Conservation (phyloP, 1,284 basidiomycete genomes). For the Ganoderma meredithae region DNA sequence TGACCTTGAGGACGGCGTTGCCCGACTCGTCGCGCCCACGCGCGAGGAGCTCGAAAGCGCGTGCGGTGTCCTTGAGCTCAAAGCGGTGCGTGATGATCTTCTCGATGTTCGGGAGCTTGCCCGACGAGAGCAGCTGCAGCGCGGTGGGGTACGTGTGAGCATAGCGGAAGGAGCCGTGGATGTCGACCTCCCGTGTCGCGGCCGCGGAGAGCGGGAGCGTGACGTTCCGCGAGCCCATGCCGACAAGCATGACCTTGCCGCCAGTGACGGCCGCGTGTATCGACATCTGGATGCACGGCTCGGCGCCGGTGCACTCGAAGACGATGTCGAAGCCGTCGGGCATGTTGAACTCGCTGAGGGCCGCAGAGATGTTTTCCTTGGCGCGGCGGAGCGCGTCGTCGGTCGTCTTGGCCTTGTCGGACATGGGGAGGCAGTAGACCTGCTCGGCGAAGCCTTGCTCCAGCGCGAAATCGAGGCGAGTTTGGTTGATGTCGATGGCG, state of each 20-base stretch:
- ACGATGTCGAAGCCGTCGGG: constrained; percentile 90
- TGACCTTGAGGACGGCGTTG: constrained; percentile 86
- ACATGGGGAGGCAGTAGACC: constrained; percentile 69
- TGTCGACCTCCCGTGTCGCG: constrained; percentile 90
- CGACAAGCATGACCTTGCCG: constrained; percentile 91
- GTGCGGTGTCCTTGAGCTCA: constrained; percentile 66
- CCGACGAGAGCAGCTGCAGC: constrained; percentile 74
- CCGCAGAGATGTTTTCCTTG: constrained; percentile 62
- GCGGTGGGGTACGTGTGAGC: constrained; percentile 91
- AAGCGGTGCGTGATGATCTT: constrained; percentile 87
- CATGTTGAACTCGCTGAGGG: constrained; percentile 65
- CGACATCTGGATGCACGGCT: constrained; percentile 88
- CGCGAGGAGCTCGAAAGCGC: constrained; percentile 83
- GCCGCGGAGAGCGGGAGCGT: constrained; percentile 86
- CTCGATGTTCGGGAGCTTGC: constrained; percentile 68
- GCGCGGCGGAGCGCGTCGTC: constrained; percentile 75
- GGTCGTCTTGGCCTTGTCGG: constrained; percentile 55
- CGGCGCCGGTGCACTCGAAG: constrained; percentile 95
- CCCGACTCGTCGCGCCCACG: constrained; percentile 81
- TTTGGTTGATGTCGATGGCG: constrained; percentile 86
- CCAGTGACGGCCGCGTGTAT: constrained; percentile 85
- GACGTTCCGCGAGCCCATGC: constrained; percentile 91
- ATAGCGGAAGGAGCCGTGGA: constrained; percentile 91
- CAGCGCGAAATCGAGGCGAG: constrained; percentile 81
- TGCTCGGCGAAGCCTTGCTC: constrained; percentile 79